phyloP scores from a whole-genome alignment of 148 eudicot species.

The Chenopodium berlandieri region DNA sequence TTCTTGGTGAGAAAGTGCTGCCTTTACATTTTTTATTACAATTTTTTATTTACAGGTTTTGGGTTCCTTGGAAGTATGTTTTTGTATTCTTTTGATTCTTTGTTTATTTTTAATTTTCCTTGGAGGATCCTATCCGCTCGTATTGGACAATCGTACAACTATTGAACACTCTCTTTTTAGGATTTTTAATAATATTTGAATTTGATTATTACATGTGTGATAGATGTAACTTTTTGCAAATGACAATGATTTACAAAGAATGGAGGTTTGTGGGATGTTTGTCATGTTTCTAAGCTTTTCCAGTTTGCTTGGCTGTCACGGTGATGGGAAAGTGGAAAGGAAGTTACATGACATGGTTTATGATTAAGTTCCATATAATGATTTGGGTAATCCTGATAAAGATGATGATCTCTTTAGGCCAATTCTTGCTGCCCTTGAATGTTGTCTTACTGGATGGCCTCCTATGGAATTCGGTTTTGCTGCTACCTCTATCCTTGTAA shows the following conservation, averaged over 20 bases:
- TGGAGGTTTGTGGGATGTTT: too few species aligned
- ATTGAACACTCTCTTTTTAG: neutral
- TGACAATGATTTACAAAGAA: neutral
- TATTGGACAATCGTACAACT: neutral
- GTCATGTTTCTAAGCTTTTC: too few species aligned
- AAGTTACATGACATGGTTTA: slow-evolving; percentile 74
- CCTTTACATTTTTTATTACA: neutral
- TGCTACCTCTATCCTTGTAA: neutral
- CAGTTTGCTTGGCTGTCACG: slow-evolving; percentile 44
- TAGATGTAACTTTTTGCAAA: neutral
- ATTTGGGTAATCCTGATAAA: slow-evolving; percentile 82
- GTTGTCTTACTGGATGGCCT: slow-evolving; percentile 91
- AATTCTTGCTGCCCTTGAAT: slow-evolving; percentile 54
- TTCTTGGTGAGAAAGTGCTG: neutral
- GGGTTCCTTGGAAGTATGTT: slow-evolving; percentile 1
- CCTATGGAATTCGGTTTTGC: slow-evolving; percentile 51
- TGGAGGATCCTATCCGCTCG: neutral
- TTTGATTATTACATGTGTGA: neutral
- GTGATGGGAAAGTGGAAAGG: slow-evolving; percentile 77
- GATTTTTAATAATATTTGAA: neutral
- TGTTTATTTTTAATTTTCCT: slow-evolving; percentile 17
- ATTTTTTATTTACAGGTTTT: neutral
- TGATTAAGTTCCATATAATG: slow-evolving; percentile 89
- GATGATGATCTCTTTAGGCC: slow-evolving; percentile 61
- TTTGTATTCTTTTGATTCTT: slow-evolving; percentile 26